Conservation (phyloP, 495 filamentous ascomycete species). For the Tuber melanosporum region DNA sequence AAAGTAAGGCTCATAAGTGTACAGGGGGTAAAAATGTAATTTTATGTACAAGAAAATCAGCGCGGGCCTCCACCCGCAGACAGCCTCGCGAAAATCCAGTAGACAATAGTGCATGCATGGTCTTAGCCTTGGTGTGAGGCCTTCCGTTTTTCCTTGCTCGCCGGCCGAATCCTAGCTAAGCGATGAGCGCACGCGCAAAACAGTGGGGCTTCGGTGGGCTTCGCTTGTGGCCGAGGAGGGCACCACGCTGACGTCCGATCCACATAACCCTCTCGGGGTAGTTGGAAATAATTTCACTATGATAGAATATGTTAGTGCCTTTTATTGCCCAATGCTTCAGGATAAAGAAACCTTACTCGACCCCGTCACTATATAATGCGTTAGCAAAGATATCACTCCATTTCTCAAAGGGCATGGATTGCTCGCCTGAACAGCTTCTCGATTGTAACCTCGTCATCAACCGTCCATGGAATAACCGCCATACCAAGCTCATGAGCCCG, state of each 20-base stretch:
- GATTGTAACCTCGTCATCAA: conserved; percentile 41
- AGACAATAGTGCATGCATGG: background rate
- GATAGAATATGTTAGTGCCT: background rate
- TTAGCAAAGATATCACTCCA: conserved; percentile 5
- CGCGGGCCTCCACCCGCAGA: background rate
- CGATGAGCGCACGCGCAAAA: conserved; percentile 11
- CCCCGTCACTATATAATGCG: conserved; percentile 18
- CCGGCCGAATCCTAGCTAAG: background rate
- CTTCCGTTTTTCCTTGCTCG: background rate
- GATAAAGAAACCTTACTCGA: conserved; percentile 21
- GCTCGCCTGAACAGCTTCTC: conserved; percentile 37
- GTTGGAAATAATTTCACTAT: conserved; percentile 38
- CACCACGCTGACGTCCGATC: conserved; percentile 29
- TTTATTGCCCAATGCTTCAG: background rate
- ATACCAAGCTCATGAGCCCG: conserved; percentile 40
- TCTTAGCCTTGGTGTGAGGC: background rate
- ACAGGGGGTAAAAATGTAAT: background rate
- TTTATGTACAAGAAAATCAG: background rate
- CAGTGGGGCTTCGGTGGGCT: conserved; percentile 16
- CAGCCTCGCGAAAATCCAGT: background rate
- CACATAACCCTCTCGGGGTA: conserved; percentile 41
- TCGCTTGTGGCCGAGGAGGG: conserved; percentile 20
- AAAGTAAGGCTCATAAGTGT: background rate
- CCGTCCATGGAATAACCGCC: conserved; percentile 41
- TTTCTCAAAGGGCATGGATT: background rate